Percentiles rank a stretch among this genome's conserved stretches.
phyloP scores from a whole-genome alignment of 2,329 filamentous ascomycete species.

The Plectosphaerella cucumerina region DNA sequence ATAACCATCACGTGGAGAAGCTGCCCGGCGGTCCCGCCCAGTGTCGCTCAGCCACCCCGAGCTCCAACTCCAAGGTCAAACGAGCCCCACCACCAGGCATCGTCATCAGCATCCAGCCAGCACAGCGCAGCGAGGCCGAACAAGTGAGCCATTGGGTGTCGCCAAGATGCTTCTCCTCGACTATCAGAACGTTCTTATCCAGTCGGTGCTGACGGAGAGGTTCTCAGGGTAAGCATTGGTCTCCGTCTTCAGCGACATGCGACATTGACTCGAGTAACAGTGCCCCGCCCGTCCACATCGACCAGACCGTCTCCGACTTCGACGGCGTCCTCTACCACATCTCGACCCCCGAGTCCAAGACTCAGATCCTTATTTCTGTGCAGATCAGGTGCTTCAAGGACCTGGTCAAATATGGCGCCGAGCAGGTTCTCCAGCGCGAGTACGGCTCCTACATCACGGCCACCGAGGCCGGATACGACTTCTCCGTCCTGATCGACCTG shows the following conservation, averaged over 20 bases:
- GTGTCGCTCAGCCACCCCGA: constrained; percentile 4
- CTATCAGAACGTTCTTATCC: constrained; percentile 97
- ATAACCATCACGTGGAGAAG: constrained; percentile 2
- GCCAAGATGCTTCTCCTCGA: constrained; percentile 84
- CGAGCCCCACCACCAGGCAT: constrained; percentile 14
- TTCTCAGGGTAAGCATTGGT: constrained; percentile 68
- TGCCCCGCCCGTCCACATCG: constrained; percentile 80
- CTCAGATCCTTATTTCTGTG: constrained; percentile 91
- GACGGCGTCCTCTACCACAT: constrained; percentile 99
- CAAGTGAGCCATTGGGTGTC: constrained; percentile 4
- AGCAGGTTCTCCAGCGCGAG: constrained; percentile 87
- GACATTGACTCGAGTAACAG: constrained; percentile 48
- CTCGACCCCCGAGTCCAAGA: constrained; percentile 90
- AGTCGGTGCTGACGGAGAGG: constrained; percentile 90
- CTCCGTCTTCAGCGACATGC: constrained; percentile 12
- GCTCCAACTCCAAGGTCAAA: constrained; percentile 1
- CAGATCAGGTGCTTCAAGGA: constrained; percentile 94
- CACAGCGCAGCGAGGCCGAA: constrained; percentile 7
- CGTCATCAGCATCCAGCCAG: constrained; percentile 9
- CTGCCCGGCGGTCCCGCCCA: not conserved
- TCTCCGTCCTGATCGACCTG: constrained; percentile 86
- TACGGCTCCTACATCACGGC: constrained; percentile 88
- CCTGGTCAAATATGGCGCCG: constrained; percentile 86
- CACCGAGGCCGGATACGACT: constrained; percentile 90
- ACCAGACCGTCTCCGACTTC: constrained; percentile 98